These are phyloP conservation scores for Stagonosporopsis rhizophila DNA, from an alignment of 2,329 filamentous ascomycete species.

Conservation along the genomic window DNA sequence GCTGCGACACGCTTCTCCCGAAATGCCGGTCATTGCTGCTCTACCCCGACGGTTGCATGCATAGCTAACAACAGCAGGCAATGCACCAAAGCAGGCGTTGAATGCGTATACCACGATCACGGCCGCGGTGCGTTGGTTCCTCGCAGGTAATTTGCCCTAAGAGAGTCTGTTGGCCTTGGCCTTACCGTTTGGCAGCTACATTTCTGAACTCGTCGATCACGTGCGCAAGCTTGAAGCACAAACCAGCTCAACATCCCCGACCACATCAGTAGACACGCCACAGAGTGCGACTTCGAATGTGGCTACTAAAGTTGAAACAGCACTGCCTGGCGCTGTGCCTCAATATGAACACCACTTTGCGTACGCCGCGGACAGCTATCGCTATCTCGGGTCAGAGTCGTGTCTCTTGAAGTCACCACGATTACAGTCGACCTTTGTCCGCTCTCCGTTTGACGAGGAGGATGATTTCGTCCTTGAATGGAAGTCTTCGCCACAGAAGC, in stretches of 20 bases:
- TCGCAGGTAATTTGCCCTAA: conserved; percentile 32
- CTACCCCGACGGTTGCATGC: not conserved
- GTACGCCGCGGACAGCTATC: conserved; percentile 41
- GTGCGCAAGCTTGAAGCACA: conserved; percentile 37
- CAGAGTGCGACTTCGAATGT: conserved; percentile 17
- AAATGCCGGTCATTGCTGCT: conserved; percentile 38
- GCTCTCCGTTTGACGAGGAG: conserved; percentile 28
- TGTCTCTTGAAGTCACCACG: conserved; percentile 44
- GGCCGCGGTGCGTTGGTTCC: conserved; percentile 41
- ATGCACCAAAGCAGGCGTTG: conserved; percentile 46
- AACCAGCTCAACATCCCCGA: conserved; percentile 30
- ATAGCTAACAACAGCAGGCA: conserved; percentile 34
- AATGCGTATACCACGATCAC: conserved; percentile 47
- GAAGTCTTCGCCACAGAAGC: conserved; percentile 34
- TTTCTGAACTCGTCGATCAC: conserved; percentile 45
- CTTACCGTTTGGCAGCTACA: conserved; percentile 35
- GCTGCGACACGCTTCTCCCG: conserved; percentile 47
- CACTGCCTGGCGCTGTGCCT: conserved; percentile 19
- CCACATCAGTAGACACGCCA: conserved; percentile 23
- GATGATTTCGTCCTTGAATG: conserved; percentile 36
- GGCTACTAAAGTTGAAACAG: conserved; percentile 23
- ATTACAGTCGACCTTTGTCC: conserved; percentile 28
- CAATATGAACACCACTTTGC: conserved; percentile 47
- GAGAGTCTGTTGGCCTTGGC: not conserved
- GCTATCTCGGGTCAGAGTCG: conserved; percentile 45